Evolutionary conservation across 306 rosid genomes (phyloP), one percentile per base, ranked within the genome.

Genomic region (Mimosa bimucronata): DNA sequence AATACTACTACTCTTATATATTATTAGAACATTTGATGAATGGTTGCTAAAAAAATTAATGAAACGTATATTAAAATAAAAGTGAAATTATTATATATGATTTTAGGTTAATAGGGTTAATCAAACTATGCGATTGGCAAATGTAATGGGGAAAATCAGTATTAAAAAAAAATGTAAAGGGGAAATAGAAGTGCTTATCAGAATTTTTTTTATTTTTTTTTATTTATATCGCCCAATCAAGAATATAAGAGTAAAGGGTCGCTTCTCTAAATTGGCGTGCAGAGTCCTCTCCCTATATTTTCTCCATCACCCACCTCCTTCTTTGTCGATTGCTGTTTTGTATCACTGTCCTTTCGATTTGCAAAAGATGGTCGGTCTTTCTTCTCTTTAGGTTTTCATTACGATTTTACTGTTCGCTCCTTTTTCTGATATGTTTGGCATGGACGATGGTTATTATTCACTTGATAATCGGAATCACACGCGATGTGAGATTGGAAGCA

Each of bases 361-460:
- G 37, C 74, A 23, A 69, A 68, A 69, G 37, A 69, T 69, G 74
- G 74, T 69, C 55, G 40, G 74, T 69, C 55, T 69, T 69, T 69
- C 74, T 69, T 42, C 74, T 69, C 74, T 53, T 69, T 69, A 42
- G 73, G 73, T 42, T 68, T 69, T 42, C 15, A 41, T 69, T 23
- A 6, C 30, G n/a, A 21, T 42, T 23, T 42, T 13, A 41, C 74
- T 69, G 55, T 69, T 41, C 25, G 6, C 34, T 69, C 23, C 30
- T 18, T 28, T 61, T 61, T 7, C 67, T 14, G 38, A 28, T 4
- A 28, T 26, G 34, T 13, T 37, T 23, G 29, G 18, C 14, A 10
- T 12, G 23, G 31, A 40, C 10, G 10, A 9, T 31, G 26, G 9
- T 11, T 37, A 38, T 11, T 37, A 38, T 2, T 2, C 18, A n/a